Evolutionary conservation across 202 grass and related monocot genomes (phyloP), one percentile per base, ranked within the genome.

Genomic region (Alloteropsis angusta): DNA sequence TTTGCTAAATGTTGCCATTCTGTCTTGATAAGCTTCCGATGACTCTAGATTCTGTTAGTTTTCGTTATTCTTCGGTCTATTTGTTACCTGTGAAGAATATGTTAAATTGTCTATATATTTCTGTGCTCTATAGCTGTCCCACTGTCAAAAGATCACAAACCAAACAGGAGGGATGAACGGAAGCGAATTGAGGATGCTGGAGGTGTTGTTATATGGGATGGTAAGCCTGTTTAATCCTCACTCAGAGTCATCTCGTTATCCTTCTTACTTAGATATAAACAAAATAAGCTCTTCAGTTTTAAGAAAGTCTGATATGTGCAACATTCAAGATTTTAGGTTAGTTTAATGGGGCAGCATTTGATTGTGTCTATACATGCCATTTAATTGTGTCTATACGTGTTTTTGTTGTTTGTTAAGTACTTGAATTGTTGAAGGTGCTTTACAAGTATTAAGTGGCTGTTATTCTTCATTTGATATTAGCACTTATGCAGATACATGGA

Each of bases 91-190:
- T 38, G 47, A 41, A 72, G 34, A 56, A 73, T 41, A 38, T 50
- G 39, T 39, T 21, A 28, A 44, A 71, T 4, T 6, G 77, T 9
- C 23, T 54, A 38, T 76, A 71, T 65, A 15, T 88, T 35, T 81
- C 37, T 69, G 47, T 87, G 45, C 53, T 53, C 65, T 83, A 12
- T 79, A 97, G 93, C 78, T 63, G 83, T 88, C 50, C 82, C 90
- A 84, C 53, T 97, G 42, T 93, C 93, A 76, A 65, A 93, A 58
- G 93, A 97, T 67, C 93, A 93, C 72, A 97, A 93, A 64, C 93
- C 93, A 79, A 91, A 97, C 71, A 86, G 50, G 77, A 93, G 56
- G 72, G 76, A 93, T 89, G 93, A 97, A 63, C 71, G 58, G 9
- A 65, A 87, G 66, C 77, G 93, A 78, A 88, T 97, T 85, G 90